Conservation (phyloP, 352 stramenopile species). For the Phytophthora tubulina region DNA sequence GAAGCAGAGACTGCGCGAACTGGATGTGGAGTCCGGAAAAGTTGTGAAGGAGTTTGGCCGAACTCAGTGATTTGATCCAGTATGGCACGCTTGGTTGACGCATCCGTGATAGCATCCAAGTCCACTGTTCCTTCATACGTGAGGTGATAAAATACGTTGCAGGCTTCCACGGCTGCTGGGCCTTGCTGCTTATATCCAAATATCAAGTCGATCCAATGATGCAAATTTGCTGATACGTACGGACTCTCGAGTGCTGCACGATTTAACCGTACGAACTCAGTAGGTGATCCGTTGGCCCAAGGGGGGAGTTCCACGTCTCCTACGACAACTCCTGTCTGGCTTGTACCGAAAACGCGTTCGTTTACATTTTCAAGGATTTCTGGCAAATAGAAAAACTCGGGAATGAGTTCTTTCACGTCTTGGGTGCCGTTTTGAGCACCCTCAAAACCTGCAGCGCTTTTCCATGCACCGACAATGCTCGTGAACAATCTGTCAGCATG, state of each 20-base stretch:
- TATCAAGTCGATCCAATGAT: conserved; percentile 99
- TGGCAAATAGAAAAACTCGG: conserved; percentile 98
- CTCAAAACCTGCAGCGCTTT: conserved; percentile 74
- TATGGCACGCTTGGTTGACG: conserved; percentile 79
- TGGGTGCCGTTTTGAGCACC: conserved; percentile 84
- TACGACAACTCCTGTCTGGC: conserved; percentile 87
- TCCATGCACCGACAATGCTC: conserved; percentile 94
- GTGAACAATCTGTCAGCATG: conserved; percentile 97
- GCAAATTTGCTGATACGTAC: conserved; percentile 95
- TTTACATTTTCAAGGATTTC: conserved; percentile 97
- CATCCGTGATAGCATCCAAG: conserved; percentile 86
- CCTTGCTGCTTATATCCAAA: conserved; percentile 98
- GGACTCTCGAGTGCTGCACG: conserved; percentile 96
- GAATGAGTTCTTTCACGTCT: conserved; percentile 99
- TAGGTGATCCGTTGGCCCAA: conserved; percentile 94
- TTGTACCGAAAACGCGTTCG: conserved; percentile 94
- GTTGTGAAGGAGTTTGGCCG: conserved; percentile 97
- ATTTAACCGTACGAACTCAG: conserved; percentile 96
- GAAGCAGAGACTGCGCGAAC: conserved; percentile 33
- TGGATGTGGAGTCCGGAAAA: conserved; percentile 89
- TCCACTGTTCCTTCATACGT: conserved; percentile 98
- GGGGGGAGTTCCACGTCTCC: conserved; percentile 93
- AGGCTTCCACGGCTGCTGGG: conserved; percentile 89
- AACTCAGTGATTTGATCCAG: conserved; percentile 99
- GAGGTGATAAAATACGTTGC: conserved; percentile 99